phyloP scores from a whole-genome alignment of 805 yeast genomes.

The Candida pseudoglaebosa region DNA sequence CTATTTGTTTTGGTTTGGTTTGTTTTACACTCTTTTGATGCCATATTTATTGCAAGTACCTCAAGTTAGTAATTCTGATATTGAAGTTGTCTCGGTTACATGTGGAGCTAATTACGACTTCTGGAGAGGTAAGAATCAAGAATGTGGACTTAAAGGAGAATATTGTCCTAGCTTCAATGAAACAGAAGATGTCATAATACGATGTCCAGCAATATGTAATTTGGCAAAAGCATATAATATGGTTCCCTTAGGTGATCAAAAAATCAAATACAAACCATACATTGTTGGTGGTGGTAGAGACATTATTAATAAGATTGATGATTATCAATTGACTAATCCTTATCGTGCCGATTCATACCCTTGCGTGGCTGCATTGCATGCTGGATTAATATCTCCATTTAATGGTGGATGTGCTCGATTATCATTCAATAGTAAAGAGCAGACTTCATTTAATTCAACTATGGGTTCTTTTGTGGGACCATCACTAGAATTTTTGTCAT shows the following conservation, averaged over 20 bases:
- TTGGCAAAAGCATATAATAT: constrained; percentile 69
- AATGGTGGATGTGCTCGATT: constrained; percentile 77
- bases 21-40: constrained; percentile 32
- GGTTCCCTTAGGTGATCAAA: constrained; percentile 65
- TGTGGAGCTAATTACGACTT: constrained; percentile 45
- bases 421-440: constrained; percentile 51
- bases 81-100: constrained; percentile 41
- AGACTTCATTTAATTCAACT: constrained; percentile 41
- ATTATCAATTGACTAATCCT: constrained; percentile 46
- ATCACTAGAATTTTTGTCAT: constrained; percentile 59
- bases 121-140: constrained; percentile 75
- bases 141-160: constrained; percentile 72
- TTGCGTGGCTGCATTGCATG: constrained; percentile 87
- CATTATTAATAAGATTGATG: constrained; percentile 8
- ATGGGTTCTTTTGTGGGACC: constrained; percentile 50
- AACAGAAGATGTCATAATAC: constrained; percentile 48
- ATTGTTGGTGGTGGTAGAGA: constrained; percentile 71
- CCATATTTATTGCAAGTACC: constrained; percentile 49
- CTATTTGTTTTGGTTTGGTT: constrained; percentile 43
- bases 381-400: constrained; percentile 69
- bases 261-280: constrained; percentile 66
- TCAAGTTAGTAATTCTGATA: constrained; percentile 13
- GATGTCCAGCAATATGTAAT: constrained; percentile 89
- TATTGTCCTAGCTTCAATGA: constrained; percentile 47
- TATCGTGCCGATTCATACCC: constrained; percentile 87